Evolutionary conservation across 2,329 filamentous ascomycete species (phyloP).

Genomic region (Neofusicoccum sp.): DNA sequence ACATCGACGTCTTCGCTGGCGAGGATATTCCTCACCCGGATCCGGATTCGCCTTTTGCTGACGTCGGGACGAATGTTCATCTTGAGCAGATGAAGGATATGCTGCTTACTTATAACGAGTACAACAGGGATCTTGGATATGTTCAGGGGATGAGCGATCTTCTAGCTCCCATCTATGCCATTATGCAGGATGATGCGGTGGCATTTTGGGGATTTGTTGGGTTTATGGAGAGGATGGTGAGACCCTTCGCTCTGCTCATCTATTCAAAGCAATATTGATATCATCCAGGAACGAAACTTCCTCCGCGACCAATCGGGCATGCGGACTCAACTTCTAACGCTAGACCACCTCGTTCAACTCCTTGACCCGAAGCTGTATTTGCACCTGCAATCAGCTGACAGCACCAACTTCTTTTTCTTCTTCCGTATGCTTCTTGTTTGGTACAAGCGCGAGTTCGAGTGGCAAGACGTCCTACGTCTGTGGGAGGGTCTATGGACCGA

Average conservation of each 20-base stretch:
- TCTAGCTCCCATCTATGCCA: conserved; percentile 90
- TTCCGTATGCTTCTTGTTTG: conserved; percentile 98
- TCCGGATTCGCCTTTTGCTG: conserved; percentile 90
- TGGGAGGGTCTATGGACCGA: conserved; percentile 98
- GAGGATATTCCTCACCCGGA: conserved; percentile 97
- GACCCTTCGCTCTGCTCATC: background rate
- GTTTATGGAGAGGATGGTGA: conserved; percentile 92
- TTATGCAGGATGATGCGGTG: conserved; percentile 94
- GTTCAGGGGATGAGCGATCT: conserved; percentile 99
- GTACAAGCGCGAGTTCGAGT: conserved; percentile 97
- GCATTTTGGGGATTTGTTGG: conserved; percentile 95
- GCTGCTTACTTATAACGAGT: conserved; percentile 97
- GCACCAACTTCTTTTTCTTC: conserved; percentile 99
- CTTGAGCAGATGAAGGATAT: conserved; percentile 99
- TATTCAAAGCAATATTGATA: background rate
- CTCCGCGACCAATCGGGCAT: conserved; percentile 94
- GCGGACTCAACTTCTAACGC: conserved; percentile 82
- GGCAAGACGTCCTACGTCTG: conserved; percentile 78
- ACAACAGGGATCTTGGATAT: conserved; percentile 92
- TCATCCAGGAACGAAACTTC: conserved; percentile 76
- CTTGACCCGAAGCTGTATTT: conserved; percentile 94
- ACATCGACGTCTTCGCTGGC: conserved; percentile 90
- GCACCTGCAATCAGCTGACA: conserved; percentile 85
- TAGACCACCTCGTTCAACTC: conserved; percentile 93
- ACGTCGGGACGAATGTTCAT: conserved; percentile 91